Conservation (phyloP, 257 asterid genomes). For the Scutellaria galericulata region DNA sequence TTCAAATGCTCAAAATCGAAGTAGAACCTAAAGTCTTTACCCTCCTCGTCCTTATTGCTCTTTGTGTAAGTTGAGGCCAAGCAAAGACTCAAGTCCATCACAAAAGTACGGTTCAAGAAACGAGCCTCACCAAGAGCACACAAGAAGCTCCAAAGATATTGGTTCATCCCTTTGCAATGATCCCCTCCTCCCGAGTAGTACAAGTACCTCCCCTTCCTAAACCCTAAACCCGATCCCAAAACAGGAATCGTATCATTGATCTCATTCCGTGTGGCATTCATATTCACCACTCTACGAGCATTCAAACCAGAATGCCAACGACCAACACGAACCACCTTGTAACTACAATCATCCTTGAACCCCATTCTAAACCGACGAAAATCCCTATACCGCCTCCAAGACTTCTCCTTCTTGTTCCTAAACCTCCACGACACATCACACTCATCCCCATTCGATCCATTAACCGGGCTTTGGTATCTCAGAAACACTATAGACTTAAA, state of each 20-base stretch:
- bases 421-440: constrained; percentile 98
- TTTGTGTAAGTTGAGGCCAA: constrained; percentile 73
- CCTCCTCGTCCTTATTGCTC: constrained; percentile 79
- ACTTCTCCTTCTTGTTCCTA: constrained; percentile 84
- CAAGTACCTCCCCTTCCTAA: constrained; percentile 79
- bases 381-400: constrained; percentile 98
- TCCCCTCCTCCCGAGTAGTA: constrained; percentile 96
- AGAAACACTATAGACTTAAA: constrained; percentile 72
- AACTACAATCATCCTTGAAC: constrained; percentile 66
- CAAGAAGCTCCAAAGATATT: constrained; percentile 87
- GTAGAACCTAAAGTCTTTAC: constrained; percentile 88
- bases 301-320: constrained; percentile 94
- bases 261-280: constrained; percentile 51
- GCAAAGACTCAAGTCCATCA: constrained; percentile 74
- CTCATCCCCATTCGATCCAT: constrained; percentile 75
- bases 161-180: constrained; percentile 94
- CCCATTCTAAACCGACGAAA: constrained; percentile 89
- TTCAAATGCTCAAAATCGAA: constrained; percentile 96
- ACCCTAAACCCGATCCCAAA: constrained; percentile 66
- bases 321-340: constrained; percentile 69
- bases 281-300: constrained; percentile 58
- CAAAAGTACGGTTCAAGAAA: constrained; percentile 87
- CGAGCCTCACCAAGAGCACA: constrained; percentile 98
- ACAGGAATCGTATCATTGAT: constrained; percentile 88
- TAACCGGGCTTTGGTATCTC: constrained; percentile 78